Conservation (phyloP, 139 green algal species). For the Penium margaritaceum region DNA sequence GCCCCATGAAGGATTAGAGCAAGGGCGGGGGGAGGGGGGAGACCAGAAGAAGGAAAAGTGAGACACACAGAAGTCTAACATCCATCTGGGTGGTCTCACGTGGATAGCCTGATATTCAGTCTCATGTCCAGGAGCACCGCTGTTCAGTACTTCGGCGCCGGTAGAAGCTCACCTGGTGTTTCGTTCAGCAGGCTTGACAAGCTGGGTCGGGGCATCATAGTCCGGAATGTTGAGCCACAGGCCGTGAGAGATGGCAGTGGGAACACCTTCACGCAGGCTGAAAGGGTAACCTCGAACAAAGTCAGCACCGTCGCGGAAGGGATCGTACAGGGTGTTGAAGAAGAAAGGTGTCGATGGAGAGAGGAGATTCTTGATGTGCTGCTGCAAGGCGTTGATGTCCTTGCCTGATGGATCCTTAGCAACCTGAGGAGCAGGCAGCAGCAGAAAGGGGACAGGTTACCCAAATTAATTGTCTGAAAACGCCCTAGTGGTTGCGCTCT, state of each 20-base stretch:
- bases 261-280: constrained; percentile 75
- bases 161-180: constrained; percentile 62
- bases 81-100: background rate
- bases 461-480: background rate
- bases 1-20: no score
- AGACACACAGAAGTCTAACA: background rate
- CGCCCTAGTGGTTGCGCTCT: background rate
- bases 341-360: constrained; percentile 86
- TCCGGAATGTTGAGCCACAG: constrained; percentile 97
- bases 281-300: constrained; percentile 80
- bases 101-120: no score
- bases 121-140: background rate
- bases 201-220: constrained; percentile 93
- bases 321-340: constrained; percentile 98
- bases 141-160: background rate
- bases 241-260: constrained; percentile 82
- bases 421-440: constrained; percentile 19
- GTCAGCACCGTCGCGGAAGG: constrained; percentile 71
- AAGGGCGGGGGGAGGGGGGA: no score
- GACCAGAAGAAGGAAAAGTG: background rate
- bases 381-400: constrained; percentile 86
- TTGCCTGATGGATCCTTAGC: constrained; percentile 53
- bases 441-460: background rate
- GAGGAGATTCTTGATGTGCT: constrained; percentile 90
- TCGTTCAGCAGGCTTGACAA: constrained; percentile 91